Evolutionary conservation across 2,329 filamentous ascomycete genomes (phyloP).

Genomic region (Whalleya microplaca): DNA sequence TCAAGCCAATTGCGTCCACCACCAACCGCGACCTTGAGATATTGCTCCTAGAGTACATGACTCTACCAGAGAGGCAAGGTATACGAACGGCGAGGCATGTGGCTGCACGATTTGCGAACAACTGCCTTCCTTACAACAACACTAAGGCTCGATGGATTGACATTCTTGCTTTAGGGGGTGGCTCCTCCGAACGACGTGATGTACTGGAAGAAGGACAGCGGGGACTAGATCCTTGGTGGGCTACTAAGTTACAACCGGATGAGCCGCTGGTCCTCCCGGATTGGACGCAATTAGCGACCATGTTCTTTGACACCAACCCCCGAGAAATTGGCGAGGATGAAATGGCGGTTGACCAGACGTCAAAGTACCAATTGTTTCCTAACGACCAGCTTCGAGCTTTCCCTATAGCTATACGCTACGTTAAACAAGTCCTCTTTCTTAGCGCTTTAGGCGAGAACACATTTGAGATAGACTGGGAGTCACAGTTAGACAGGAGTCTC

Average conservation of each 20-base stretch:
- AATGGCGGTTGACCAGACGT: conserved; percentile 46
- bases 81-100: conserved; percentile 80
- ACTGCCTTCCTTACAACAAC: conserved; percentile 80
- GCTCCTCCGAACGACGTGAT: conserved; percentile 72
- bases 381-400: conserved; percentile 59
- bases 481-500: conserved; percentile 73
- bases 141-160: conserved; percentile 85
- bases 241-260: conserved; percentile 37
- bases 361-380: conserved; percentile 42
- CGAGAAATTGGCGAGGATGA: conserved; percentile 31
- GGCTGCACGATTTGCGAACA: conserved; percentile 86
- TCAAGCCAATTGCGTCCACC: conserved; percentile 39
- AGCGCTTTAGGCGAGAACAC: conserved; percentile 53
- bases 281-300: conserved; percentile 54
- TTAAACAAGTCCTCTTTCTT: conserved; percentile 57
- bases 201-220: conserved; percentile 88
- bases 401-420: conserved; percentile 71
- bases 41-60: conserved; percentile 72
- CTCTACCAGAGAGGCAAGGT: conserved; percentile 51
- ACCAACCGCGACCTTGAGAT: conserved; percentile 45
- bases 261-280: conserved; percentile 48
- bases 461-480: conserved; percentile 82
- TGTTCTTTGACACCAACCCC: conserved; percentile 48
- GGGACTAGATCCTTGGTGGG: conserved; percentile 73
- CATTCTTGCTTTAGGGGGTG: conserved; percentile 75